phyloP scores from a whole-genome alignment of 2,329 filamentous ascomycete species.

The Alternaria longipes region DNA sequence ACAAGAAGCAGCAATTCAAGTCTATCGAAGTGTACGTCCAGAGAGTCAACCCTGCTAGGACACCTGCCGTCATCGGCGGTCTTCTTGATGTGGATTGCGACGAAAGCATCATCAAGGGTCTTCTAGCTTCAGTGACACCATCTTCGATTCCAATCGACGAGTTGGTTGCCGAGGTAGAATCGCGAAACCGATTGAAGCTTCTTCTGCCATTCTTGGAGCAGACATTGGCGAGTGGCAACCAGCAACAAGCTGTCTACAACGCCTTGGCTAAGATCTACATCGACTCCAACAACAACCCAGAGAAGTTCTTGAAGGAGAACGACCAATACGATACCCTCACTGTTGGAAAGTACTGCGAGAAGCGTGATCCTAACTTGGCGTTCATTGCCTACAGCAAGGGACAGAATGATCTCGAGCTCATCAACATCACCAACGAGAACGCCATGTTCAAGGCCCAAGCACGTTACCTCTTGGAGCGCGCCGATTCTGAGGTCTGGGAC shows the following conservation, averaged over 20 bases:
- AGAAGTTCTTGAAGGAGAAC: constrained; percentile 97
- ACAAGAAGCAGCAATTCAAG: constrained; percentile 99
- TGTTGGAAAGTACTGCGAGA: constrained; percentile 98
- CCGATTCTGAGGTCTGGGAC: constrained; percentile 88
- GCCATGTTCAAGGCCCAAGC: constrained; percentile 99
- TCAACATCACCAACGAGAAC: constrained; percentile 98
- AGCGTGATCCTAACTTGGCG: constrained; percentile 93
- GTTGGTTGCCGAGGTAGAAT: constrained; percentile 93
- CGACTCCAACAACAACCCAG: constrained; percentile 96
- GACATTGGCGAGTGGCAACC: constrained; percentile 86
- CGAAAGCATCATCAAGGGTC: constrained; percentile 92
- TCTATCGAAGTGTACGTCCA: constrained; percentile 99
- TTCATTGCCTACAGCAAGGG: constrained; percentile 97
- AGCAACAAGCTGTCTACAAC: constrained; percentile 96
- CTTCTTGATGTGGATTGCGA: constrained; percentile 97
- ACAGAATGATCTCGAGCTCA: constrained; percentile 95
- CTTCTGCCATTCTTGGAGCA: constrained; percentile 95
- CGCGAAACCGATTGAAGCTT: constrained; percentile 92
- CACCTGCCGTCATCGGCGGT: constrained; percentile 91
- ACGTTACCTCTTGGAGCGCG: constrained; percentile 89
- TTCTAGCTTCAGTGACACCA: constrained; percentile 85
- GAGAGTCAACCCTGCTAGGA: constrained; percentile 89
- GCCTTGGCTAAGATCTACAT: constrained; percentile 99
- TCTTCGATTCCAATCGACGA: constrained; percentile 91
- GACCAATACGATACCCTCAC: constrained; percentile 92